Base-by-base conservation (phyloP, 768 basidiomycete genomes). In the Neoboletus subvelutipes region DNA sequence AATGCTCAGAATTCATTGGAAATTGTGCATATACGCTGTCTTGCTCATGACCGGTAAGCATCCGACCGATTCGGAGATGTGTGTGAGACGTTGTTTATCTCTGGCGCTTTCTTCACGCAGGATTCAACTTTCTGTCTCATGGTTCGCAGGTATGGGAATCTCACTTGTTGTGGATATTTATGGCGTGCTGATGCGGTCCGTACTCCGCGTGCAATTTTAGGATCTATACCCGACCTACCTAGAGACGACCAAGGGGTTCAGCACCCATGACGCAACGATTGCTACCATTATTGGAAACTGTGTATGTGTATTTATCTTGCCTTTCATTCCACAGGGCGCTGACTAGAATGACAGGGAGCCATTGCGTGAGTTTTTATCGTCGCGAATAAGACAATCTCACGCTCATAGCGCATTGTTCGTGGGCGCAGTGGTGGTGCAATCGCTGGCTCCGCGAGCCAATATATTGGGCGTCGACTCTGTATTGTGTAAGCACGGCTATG, bases 1-100 rank as follows among this genome's bases (percentile, higher is more conserved):
- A 53, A 96, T 95, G 92, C 73, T 95, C 31, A 90, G 83, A 75
- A 71, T 64, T 13, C 91, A 97, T 67, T 96, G 92, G 93, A 61
- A 84, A 13, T 68, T 90, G 34, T 92, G 89, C 67, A 84, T 94
- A 49, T 95, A 94, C 65, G 88, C 89, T 1, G 80, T 94, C 20
- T 73, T 93, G 47, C 80, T 94, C 54, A 91, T 94, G 89, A 85
- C 86, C 2, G 77, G 76, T 76, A 39, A 47, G 67, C 63, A 29
- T 49, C 26, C 34, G 45, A 18, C 12, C 4, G 8, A 13, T 17
- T 13, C 15, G 34, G 15, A 28, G 11, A 18, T 2, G 6, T 1
- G 6, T 39, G 29, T 42, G 59, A 1, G 43, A 58, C 10, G 17
- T 17, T 22, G 37, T 15, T 63, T 26, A 52, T 43, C 11, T 37